phyloP scores from a whole-genome alignment of 257 asterid species.

The Euphrasia confusa region DNA sequence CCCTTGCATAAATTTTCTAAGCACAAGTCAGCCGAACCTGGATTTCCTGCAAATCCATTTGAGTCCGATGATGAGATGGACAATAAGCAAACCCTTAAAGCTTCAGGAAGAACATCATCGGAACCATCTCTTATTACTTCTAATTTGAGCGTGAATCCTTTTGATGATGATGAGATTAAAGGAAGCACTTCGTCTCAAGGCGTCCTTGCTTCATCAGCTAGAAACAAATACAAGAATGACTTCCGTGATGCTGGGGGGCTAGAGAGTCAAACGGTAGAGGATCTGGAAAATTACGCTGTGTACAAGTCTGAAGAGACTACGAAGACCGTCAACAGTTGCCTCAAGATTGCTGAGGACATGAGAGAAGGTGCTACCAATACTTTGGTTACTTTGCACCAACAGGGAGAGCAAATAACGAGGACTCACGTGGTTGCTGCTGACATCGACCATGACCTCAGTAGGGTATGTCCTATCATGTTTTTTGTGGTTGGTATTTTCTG shows the following conservation, averaged over 20 bases:
- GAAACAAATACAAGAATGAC: slow-evolving; percentile 72
- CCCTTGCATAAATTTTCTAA: slow-evolving; percentile 54
- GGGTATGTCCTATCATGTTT: slow-evolving; percentile 49
- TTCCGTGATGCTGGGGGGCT: slow-evolving; percentile 79
- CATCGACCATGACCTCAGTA: slow-evolving; percentile 85
- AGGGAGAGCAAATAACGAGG: slow-evolving; percentile 90
- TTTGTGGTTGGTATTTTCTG: neutral
- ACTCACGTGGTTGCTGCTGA: slow-evolving; percentile 80
- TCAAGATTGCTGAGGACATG: slow-evolving; percentile 92
- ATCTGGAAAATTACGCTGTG: slow-evolving; percentile 68
- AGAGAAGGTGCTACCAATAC: slow-evolving; percentile 85
- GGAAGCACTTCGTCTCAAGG: slow-evolving; percentile 40
- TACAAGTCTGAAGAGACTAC: slow-evolving; percentile 88
- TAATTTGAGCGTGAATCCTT: slow-evolving; percentile 42
- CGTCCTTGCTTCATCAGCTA: slow-evolving; percentile 34
- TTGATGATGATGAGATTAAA: slow-evolving; percentile 58
- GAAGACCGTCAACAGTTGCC: slow-evolving; percentile 54
- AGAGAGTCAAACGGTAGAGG: slow-evolving; percentile 71
- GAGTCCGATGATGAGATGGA: slow-evolving; percentile 50
- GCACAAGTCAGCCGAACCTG: slow-evolving; percentile 44
- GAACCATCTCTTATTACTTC: slow-evolving; percentile 48
- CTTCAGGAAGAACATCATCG: slow-evolving; percentile 52
- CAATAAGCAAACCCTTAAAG: slow-evolving; percentile 41
- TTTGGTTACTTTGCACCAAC: slow-evolving; percentile 76
- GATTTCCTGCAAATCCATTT: slow-evolving; percentile 53